These are phyloP conservation scores for Ophiocytium majus DNA, from an alignment of 352 stramenopile species.

Conservation along the genomic window DNA sequence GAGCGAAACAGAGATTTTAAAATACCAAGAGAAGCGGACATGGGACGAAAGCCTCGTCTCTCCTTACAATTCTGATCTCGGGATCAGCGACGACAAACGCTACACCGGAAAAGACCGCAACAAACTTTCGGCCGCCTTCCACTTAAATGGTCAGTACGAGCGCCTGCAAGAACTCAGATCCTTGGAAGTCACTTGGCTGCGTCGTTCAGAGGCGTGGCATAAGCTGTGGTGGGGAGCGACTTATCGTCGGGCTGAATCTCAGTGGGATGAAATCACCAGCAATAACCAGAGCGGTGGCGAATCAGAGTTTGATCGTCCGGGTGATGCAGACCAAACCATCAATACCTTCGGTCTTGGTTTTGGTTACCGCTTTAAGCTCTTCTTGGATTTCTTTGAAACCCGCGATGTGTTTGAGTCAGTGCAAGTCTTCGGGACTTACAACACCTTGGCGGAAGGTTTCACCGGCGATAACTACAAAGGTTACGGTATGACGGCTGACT, in stretches of 20 bases:
- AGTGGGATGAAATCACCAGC: background rate
- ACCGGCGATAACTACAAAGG: background rate
- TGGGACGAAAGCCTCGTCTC: background rate
- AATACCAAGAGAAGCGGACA: background rate
- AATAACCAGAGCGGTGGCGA: background rate
- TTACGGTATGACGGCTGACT: conserved; percentile 3
- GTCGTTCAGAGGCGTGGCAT: background rate
- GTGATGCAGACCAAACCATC: background rate
- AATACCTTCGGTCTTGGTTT: background rate
- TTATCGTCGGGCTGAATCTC: background rate
- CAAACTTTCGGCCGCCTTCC: background rate
- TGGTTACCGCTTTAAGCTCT: conserved; percentile 13
- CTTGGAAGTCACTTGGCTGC: background rate
- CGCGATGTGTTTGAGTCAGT: background rate
- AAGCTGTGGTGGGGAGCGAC: background rate
- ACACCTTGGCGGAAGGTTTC: background rate
- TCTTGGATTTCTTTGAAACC: conserved; percentile 5
- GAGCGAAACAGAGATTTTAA: background rate
- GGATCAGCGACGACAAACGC: background rate
- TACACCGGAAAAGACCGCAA: background rate
- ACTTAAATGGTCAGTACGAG: background rate
- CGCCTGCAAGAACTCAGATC: background rate
- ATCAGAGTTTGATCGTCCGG: background rate
- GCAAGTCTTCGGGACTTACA: background rate
- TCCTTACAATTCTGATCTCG: background rate